These are phyloP conservation scores for Hypoxylon lienhwacheense DNA, from an alignment of 495 filamentous ascomycete genomes.

Conservation along the genomic window DNA sequence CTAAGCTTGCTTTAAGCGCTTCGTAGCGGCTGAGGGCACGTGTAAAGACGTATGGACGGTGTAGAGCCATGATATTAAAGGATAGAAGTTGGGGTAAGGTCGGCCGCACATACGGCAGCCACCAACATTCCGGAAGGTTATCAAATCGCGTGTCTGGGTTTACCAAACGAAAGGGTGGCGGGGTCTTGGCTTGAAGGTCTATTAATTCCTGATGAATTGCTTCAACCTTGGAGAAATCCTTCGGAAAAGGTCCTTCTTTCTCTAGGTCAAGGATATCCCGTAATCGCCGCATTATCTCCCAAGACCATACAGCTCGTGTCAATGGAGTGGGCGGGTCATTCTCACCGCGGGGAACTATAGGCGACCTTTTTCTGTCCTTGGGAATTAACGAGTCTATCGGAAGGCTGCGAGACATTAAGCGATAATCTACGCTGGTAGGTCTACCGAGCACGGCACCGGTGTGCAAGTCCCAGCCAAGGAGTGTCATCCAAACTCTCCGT, in stretches of 20 bases:
- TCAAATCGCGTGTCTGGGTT: slow-evolving; percentile 61
- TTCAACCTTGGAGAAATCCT: slow-evolving; percentile 57
- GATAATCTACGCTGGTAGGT: slow-evolving; percentile 56
- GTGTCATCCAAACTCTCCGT: slow-evolving; percentile 58
- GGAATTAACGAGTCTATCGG: slow-evolving; percentile 46
- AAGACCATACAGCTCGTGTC: slow-evolving; percentile 44
- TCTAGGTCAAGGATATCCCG: slow-evolving; percentile 50
- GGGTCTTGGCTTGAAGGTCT: slow-evolving; percentile 50
- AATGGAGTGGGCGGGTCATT: slow-evolving; percentile 49
- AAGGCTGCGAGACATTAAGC: slow-evolving; percentile 43
- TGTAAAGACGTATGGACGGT: slow-evolving; percentile 65
- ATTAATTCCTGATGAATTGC: slow-evolving; percentile 54
- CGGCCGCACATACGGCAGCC: slow-evolving; percentile 53
- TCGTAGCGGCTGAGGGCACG: slow-evolving; percentile 52
- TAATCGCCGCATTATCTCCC: slow-evolving; percentile 39
- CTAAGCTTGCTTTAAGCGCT: slow-evolving; percentile 57
- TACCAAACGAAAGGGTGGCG: slow-evolving; percentile 54
- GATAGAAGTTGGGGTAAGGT: slow-evolving; percentile 50
- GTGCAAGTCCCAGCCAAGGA: slow-evolving; percentile 61
- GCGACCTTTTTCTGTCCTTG: slow-evolving; percentile 38
- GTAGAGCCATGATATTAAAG: slow-evolving; percentile 62
- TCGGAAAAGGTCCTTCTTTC: slow-evolving; percentile 54
- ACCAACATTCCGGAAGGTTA: slow-evolving; percentile 50
- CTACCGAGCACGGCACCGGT: slow-evolving; percentile 62
- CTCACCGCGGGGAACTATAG: slow-evolving; percentile 40